Percentiles rank a stretch among this genome's conserved stretches.
phyloP scores from a whole-genome alignment of 106 monocot species.

The Agapanthus africanus region DNA sequence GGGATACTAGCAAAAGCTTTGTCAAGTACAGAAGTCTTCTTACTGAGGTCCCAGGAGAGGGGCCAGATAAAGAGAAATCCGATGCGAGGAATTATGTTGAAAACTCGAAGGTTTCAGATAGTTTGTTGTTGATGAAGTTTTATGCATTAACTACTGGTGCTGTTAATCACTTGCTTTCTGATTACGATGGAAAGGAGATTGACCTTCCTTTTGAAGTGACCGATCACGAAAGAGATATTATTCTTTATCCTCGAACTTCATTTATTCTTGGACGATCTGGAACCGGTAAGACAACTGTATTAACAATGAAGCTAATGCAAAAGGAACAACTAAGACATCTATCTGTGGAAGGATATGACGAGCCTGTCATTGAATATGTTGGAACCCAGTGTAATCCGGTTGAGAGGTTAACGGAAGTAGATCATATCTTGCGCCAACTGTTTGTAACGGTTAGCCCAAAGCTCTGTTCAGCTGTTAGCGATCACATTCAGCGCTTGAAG shows the following conservation, averaged over 20 bases:
- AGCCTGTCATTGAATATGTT: neutral
- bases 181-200: conserved; percentile 30
- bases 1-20: conserved; percentile 1
- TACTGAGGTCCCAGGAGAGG: neutral
- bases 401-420: neutral
- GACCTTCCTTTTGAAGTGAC: conserved; percentile 37
- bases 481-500: conserved; percentile 17
- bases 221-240: conserved; percentile 32
- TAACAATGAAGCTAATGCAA: conserved; percentile 27
- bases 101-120: conserved; percentile 29
- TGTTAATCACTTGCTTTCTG: conserved; percentile 28
- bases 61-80: neutral
- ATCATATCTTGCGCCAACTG: conserved; percentile 20
- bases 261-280: conserved; percentile 48
- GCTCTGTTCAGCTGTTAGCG: conserved; percentile 32
- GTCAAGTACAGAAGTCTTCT: neutral
- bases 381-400: neutral
- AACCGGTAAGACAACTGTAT: conserved; percentile 41
- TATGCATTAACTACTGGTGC: conserved; percentile 33
- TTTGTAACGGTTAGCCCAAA: conserved; percentile 43
- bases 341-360: conserved; percentile 14
- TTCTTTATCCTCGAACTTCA: conserved; percentile 23
- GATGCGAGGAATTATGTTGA: conserved; percentile 7
- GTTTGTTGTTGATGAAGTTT: conserved; percentile 39
- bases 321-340: conserved; percentile 22